Conservation (phyloP, 2,329 filamentous ascomycete species). For the Aaosphaeria arxii region DNA sequence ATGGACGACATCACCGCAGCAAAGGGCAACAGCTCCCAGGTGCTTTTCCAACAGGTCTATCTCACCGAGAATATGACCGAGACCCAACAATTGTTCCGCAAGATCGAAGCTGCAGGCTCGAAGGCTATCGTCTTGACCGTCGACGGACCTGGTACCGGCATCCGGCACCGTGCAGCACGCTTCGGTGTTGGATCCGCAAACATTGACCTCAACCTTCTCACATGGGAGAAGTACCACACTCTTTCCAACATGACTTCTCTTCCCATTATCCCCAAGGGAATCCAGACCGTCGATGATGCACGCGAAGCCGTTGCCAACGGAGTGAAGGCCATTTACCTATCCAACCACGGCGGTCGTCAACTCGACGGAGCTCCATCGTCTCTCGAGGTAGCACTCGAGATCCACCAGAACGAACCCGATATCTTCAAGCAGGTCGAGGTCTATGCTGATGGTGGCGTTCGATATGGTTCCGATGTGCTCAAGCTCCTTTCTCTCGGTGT, state of each 20-base stretch:
- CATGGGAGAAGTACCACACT: constrained; percentile 34
- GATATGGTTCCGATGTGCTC: constrained; percentile 37
- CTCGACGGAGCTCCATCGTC: constrained; percentile 41
- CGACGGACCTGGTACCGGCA: constrained; percentile 40
- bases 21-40: constrained; percentile 17
- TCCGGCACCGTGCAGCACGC: constrained; percentile 34
- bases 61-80: constrained; percentile 21
- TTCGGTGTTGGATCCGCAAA: constrained; percentile 32
- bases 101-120: constrained; percentile 31
- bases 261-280: constrained; percentile 40
- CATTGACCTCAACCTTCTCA: constrained; percentile 18
- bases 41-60: constrained; percentile 30
- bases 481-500: constrained; percentile 40
- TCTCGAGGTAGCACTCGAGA: constrained; percentile 36
- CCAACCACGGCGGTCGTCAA: constrained; percentile 51
- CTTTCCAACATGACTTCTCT: constrained; percentile 34
- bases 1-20: constrained; percentile 31
- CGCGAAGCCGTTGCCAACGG: constrained; percentile 38
- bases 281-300: constrained; percentile 39
- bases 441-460: constrained; percentile 36
- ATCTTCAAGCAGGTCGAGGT: constrained; percentile 34
- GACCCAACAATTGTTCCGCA: constrained; percentile 28
- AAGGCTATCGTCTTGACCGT: constrained; percentile 42
- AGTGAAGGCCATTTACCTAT: constrained; percentile 45
- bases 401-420: constrained; percentile 34